Evolutionary conservation across 2,329 filamentous ascomycete genomes (phyloP).

Genomic region (Malbranchea zuffiana): DNA sequence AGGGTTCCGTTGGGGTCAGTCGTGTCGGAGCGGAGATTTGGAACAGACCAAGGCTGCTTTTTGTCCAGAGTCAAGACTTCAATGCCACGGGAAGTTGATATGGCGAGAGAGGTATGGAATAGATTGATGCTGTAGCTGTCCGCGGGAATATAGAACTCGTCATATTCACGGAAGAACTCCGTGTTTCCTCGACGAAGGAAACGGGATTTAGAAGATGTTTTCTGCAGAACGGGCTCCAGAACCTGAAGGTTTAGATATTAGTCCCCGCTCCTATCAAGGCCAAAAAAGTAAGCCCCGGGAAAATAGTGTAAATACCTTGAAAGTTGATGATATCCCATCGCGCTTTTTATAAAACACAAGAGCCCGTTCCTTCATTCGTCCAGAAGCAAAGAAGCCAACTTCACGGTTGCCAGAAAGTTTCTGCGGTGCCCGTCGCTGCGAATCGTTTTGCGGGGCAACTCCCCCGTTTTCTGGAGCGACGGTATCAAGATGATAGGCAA

Average conservation of each 20-base stretch:
- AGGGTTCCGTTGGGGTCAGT: constrained; percentile 51
- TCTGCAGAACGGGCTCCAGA: constrained; percentile 88
- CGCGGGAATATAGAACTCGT: constrained; percentile 95
- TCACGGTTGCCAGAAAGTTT: constrained; percentile 78
- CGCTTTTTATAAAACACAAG: constrained; percentile 96
- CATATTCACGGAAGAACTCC: constrained; percentile 94
- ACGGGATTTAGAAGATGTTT: constrained; percentile 68
- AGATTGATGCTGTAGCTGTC: constrained; percentile 94
- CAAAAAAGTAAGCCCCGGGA: neutral
- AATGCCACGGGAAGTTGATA: constrained; percentile 82
- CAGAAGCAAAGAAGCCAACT: constrained; percentile 91
- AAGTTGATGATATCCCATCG: constrained; percentile 82
- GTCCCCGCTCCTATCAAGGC: no score
- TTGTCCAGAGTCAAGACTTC: constrained; percentile 96
- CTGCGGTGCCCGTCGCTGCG: constrained; percentile 73
- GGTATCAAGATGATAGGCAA: constrained; percentile 87
- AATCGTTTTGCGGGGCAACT: constrained; percentile 49
- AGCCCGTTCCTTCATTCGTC: constrained; percentile 91
- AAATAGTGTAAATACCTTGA: constrained; percentile 46
- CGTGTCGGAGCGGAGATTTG: constrained; percentile 58
- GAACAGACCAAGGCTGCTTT: constrained; percentile 89
- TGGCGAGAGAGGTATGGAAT: constrained; percentile 87
- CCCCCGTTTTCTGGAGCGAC: constrained; percentile 48
- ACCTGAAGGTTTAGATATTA: constrained; percentile 46
- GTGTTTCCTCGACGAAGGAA: constrained; percentile 62